Conservation (phyloP, 371 early-diverging fungal species). For the Entomophthora muscae region DNA sequence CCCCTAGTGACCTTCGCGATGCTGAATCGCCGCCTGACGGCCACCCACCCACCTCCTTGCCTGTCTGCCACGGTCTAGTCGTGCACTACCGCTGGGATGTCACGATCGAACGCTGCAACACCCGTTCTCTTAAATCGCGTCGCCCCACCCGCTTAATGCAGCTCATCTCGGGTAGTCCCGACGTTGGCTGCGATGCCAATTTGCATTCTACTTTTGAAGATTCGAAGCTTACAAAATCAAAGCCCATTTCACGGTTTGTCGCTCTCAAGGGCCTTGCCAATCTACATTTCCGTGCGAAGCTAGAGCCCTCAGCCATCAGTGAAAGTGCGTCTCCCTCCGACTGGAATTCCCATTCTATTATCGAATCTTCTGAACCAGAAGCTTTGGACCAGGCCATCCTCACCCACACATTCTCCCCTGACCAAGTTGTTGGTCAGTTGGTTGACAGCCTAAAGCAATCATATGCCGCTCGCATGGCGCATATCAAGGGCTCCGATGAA, state of each 20-base stretch:
- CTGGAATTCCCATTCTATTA: background rate
- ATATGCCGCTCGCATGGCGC: background rate
- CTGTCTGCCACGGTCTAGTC: background rate
- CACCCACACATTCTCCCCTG: background rate
- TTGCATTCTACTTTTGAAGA: too few relatives aligned
- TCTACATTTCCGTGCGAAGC: background rate
- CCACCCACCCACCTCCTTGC: background rate
- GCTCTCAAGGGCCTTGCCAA: slow-evolving; percentile 4
- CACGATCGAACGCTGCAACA: background rate
- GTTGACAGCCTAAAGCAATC: background rate
- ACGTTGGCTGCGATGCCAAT: background rate
- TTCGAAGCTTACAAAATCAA: background rate
- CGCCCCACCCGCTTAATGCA: background rate
- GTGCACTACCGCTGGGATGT: slow-evolving; percentile 4
- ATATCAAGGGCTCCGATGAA: background rate
- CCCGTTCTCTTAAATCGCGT: background rate
- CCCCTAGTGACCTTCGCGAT: background rate
- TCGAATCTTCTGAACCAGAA: background rate
- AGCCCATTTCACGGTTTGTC: background rate
- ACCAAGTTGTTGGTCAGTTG: background rate
- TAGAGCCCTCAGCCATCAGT: too few relatives aligned
- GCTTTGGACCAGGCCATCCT: background rate
- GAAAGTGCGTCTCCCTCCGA: too few relatives aligned
- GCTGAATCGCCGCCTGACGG: background rate
- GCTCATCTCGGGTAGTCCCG: background rate